A percentile compares a stretch with the other conserved stretches of the same genome.
phyloP scores from a whole-genome alignment of 2,329 filamentous ascomycete species.

The Emergomyces orientalis region DNA sequence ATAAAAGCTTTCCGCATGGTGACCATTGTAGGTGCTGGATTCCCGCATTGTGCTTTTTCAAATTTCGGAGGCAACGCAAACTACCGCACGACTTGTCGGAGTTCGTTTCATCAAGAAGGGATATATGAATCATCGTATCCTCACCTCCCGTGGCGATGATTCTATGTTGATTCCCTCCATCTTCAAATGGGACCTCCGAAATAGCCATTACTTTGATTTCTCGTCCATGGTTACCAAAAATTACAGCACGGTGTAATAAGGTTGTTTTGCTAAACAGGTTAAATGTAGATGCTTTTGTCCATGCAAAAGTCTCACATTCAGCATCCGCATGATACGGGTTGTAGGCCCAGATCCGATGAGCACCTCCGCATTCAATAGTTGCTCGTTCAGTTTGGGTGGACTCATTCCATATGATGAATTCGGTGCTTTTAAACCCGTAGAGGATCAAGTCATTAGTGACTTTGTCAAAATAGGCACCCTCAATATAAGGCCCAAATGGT shows the following conservation, averaged over 20 bases:
- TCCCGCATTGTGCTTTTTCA: constrained; percentile 73
- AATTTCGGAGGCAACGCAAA: constrained; percentile 49
- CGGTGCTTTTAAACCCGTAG: constrained; percentile 70
- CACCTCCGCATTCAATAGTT: constrained; percentile 71
- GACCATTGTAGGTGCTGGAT: constrained; percentile 76
- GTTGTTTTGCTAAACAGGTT: constrained; percentile 35
- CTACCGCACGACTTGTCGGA: constrained; percentile 18
- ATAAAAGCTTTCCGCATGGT: constrained; percentile 55
- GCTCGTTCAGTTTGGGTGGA: constrained; percentile 59
- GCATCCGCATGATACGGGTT: constrained; percentile 20
- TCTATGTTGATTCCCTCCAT: constrained; percentile 13
- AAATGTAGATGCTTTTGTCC: constrained; percentile 58
- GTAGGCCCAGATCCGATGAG: constrained; percentile 67
- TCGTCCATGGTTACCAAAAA: constrained; percentile 68
- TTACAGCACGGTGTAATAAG: constrained; percentile 44
- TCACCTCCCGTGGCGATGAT: constrained; percentile 60
- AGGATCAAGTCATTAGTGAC: constrained; percentile 52
- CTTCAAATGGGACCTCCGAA: constrained; percentile 20
- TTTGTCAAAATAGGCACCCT: constrained; percentile 56
- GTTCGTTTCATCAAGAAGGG: constrained; percentile 18
- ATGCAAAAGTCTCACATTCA: constrained; percentile 53
- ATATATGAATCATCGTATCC: constrained; percentile 68
- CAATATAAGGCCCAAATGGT: constrained; percentile 66
- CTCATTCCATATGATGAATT: constrained; percentile 76
- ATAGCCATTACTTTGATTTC: constrained; percentile 64